A percentile compares a stretch with the other conserved stretches of the same genome.
These are phyloP conservation scores for Arthrobotrys musiformis DNA, from an alignment of 2,329 filamentous ascomycete genomes.

Conservation along the genomic window DNA sequence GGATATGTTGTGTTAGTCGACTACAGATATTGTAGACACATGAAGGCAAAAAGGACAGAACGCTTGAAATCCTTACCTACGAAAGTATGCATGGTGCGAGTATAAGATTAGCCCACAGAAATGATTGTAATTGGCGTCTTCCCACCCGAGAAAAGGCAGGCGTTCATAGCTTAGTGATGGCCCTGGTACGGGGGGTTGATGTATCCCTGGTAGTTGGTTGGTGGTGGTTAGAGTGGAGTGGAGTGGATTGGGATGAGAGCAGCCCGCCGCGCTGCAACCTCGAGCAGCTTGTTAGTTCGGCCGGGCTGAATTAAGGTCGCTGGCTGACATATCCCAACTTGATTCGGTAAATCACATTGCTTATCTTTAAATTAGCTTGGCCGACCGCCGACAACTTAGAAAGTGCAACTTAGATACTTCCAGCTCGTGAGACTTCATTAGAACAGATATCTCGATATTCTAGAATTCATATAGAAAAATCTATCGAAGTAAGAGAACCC, in stretches of 20 bases:
- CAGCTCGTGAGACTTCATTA: neutral
- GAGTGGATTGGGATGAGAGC: neutral
- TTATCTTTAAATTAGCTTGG: too few species aligned
- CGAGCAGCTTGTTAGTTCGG: neutral
- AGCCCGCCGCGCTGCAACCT: neutral
- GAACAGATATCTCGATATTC: neutral
- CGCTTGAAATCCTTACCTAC: constrained; percentile 25
- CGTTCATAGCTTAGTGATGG: constrained; percentile 23
- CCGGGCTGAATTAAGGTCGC: neutral
- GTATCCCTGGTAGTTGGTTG: neutral
- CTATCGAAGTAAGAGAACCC: neutral
- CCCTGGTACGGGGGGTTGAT: constrained; percentile 6
- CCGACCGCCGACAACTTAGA: neutral
- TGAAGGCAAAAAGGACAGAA: neutral
- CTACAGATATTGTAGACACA: neutral
- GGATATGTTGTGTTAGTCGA: neutral
- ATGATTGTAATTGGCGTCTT: constrained; percentile 6
- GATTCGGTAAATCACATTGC: neutral
- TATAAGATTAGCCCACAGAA: neutral
- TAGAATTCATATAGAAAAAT: neutral
- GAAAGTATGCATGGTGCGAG: constrained; percentile 40
- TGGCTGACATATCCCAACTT: constrained; percentile 6
- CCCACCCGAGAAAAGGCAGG: constrained; percentile 22
- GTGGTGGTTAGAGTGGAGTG: neutral
- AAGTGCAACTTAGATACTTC: neutral